phyloP scores from a whole-genome alignment of 768 basidiomycete genomes.

The Podaxis sp. region DNA sequence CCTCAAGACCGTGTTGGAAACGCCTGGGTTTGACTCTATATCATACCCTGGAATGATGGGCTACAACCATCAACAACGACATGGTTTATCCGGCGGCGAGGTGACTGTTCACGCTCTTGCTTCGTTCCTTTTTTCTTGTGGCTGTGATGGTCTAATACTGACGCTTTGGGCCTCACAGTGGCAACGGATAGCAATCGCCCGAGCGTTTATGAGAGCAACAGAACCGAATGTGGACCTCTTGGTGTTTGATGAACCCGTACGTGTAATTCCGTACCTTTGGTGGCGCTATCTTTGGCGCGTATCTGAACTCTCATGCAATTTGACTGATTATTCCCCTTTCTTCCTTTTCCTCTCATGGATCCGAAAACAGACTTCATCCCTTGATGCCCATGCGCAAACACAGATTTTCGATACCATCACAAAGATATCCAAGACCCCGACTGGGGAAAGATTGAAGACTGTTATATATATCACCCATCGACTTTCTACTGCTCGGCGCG shows the following conservation, averaged over 20 bases:
- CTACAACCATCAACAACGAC: slow-evolving; percentile 36
- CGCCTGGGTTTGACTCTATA: slow-evolving; percentile 55
- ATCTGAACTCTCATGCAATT: not conserved
- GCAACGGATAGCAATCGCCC: slow-evolving; percentile 83
- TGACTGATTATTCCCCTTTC: slow-evolving; percentile 2
- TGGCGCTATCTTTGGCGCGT: slow-evolving; percentile 4
- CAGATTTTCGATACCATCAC: slow-evolving; percentile 77
- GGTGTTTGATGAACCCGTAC: slow-evolving; percentile 82
- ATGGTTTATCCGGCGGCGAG: slow-evolving; percentile 84
- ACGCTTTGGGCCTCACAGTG: slow-evolving; percentile 45
- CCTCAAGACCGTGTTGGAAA: slow-evolving; percentile 69
- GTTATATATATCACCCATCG: slow-evolving; percentile 85
- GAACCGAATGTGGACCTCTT: slow-evolving; percentile 75
- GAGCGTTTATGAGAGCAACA: slow-evolving; percentile 83
- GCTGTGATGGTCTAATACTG: slow-evolving; percentile 6
- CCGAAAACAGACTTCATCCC: slow-evolving; percentile 64
- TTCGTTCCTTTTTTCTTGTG: slow-evolving; percentile 8
- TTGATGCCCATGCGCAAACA: slow-evolving; percentile 79
- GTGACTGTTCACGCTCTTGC: slow-evolving; percentile 35
- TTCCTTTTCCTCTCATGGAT: not conserved
- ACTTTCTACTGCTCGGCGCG: slow-evolving; percentile 75
- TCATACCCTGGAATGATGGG: slow-evolving; percentile 40
- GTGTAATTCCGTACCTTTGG: slow-evolving; percentile 20
- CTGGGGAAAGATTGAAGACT: slow-evolving; percentile 62
- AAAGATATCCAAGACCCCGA: slow-evolving; percentile 55